Base-by-base conservation (phyloP, 805 yeast genomes). In the Nakazawaea holstii region DNA sequence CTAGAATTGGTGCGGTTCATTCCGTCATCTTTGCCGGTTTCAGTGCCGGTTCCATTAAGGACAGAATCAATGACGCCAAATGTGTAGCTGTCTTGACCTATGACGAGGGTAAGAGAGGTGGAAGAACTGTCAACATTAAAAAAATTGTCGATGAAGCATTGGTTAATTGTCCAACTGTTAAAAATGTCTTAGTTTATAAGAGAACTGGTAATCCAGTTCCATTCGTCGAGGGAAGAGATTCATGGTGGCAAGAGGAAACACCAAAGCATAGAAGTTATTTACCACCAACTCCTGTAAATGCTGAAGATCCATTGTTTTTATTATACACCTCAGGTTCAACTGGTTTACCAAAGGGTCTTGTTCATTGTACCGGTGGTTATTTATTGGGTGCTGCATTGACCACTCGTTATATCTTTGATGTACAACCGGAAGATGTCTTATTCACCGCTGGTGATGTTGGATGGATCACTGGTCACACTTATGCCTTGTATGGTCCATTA, bases 361-460 rank as follows among this genome's bases (percentile, higher is more conserved):
- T 87, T 60, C 99, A 94, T 67, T 74, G 86, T 50, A 91, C 97
- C 49, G 99, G 87, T 53, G 99, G 98, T 54, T 94, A 89, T 70
- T 76, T 94, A 55, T 73, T 94, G 55, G 97, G 97, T 52, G 97
- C 98, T 27, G 80, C 89, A 48, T 72, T 91, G 65, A 87, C 97
- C 45, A 87, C 97, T 41, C 87, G 84, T 70, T 92, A 91, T 69
- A 90, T 90, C 41, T 92, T 94, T 66, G 98, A 95, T 66, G 82
- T 94, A 42, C 96, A 89, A 62, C 82, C 82, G 50, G 86, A 84
- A 52, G 98, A 94, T 67, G 76, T 86, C 39, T 69, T 92, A 52
- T 92, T 94, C 74, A 92, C 98, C 37, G 98, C 98, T 35, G 98
- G 98, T 62, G 98, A 94, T 65, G 89, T 94, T 48, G 98, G 99